phyloP scores from a whole-genome alignment of 2,329 filamentous ascomycete genomes.

The Pestalotiopsis sp. region DNA sequence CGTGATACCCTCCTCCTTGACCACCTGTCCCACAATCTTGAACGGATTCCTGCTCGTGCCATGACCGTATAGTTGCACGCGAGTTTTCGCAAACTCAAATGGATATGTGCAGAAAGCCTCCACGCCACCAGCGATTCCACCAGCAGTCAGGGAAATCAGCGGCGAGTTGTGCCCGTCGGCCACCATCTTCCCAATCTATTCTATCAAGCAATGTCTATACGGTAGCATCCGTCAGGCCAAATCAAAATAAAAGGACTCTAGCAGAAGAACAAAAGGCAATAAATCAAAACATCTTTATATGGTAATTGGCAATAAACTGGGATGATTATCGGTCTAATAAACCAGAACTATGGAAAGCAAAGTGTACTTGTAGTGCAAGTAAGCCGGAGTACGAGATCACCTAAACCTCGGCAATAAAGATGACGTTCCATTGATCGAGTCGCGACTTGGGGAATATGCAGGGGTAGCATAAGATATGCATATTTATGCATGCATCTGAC shows the following conservation, averaged over 20 bases:
- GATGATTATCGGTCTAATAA: not conserved
- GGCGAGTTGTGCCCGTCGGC: conserved; percentile 29
- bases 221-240: not conserved
- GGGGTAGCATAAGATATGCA: not conserved
- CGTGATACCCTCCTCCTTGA: conserved; percentile 55
- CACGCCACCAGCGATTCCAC: conserved; percentile 35
- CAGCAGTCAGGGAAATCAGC: conserved; percentile 30
- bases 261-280: not conserved
- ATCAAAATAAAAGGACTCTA: not conserved
- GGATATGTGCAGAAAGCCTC: conserved; percentile 50
- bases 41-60: conserved; percentile 55
- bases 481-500: not conserved
- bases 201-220: not conserved
- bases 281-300: not conserved
- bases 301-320: not conserved
- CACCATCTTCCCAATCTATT: conserved; percentile 30
- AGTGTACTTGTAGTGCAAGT: not conserved
- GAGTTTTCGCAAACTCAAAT: conserved; percentile 67
- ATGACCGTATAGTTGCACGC: conserved; percentile 53
- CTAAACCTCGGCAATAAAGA: conserved; percentile 11
- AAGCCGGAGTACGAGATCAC: not conserved
- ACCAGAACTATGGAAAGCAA: not conserved
- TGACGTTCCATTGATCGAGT: conserved; percentile 2
- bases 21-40: conserved; percentile 56
- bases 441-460: not conserved